Conservation (phyloP, 805 yeast species). For the Metschnikowia matae region DNA sequence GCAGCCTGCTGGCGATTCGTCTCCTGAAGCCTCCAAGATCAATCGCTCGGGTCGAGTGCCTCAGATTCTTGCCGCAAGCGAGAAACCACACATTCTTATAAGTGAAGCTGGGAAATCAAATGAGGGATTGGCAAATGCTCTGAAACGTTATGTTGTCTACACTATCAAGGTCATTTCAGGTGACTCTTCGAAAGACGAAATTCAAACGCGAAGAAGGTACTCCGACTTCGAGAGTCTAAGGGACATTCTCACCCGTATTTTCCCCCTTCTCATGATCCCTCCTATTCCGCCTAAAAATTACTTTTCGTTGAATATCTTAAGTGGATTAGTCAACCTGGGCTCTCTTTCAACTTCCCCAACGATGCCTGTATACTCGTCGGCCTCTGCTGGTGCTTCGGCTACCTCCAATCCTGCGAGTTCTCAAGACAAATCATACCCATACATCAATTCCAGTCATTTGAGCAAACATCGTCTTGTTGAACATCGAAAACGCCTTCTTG, state of each 20-base stretch:
- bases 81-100: conserved; percentile 41
- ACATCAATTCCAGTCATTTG: conserved; percentile 40
- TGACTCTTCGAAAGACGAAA: conserved; percentile 30
- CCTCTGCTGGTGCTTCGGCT: conserved; percentile 6
- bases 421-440: conserved; percentile 20
- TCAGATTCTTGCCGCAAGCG: conserved; percentile 29
- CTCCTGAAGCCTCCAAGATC: conserved; percentile 22
- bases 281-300: conserved; percentile 73
- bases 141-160: conserved; percentile 67
- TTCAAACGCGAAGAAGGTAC: conserved; percentile 75
- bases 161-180: conserved; percentile 61
- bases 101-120: conserved; percentile 81
- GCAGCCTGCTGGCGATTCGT: conserved; percentile 10
- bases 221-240: conserved; percentile 88
- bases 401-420: conserved; percentile 7
- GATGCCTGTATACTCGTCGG: neutral
- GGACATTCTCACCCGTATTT: conserved; percentile 61
- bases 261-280: conserved; percentile 82
- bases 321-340: conserved; percentile 26
- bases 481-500: conserved; percentile 40
- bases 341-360: neutral
- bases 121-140: conserved; percentile 67
- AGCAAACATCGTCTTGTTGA: conserved; percentile 36
- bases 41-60: conserved; percentile 36
- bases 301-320: conserved; percentile 30